Conservation (phyloP, 352 stramenopile genomes). For the Pythium chondricola region DNA sequence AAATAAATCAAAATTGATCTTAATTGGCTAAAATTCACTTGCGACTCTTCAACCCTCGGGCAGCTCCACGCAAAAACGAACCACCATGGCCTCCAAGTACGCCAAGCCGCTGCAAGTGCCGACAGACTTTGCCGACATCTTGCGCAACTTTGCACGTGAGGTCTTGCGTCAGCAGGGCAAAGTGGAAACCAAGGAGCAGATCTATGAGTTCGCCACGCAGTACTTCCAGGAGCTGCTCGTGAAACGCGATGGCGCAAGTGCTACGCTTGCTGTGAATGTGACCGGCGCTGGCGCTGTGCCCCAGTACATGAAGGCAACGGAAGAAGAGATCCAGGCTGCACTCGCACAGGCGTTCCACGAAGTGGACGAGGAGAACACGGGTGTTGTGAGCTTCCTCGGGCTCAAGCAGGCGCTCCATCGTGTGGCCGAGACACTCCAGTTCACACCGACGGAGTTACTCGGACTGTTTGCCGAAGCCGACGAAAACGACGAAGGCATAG, state of each 20-base stretch:
- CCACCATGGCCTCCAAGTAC: conserved; percentile 76
- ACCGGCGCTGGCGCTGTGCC: conserved; percentile 3
- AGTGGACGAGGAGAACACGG: conserved; percentile 28
- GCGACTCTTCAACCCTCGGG: too few species aligned
- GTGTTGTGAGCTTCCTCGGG: conserved; percentile 32
- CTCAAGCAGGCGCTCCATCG: conserved; percentile 40
- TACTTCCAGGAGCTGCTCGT: conserved; percentile 63
- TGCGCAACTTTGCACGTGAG: conserved; percentile 75
- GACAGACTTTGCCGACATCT: conserved; percentile 57
- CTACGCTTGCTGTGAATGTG: neutral
- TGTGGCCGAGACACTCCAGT: conserved; percentile 43
- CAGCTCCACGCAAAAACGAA: too few species aligned
- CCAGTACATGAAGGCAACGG: conserved; percentile 52
- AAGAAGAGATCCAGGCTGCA: conserved; percentile 51
- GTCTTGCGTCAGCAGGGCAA: conserved; percentile 80
- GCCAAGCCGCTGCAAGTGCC: conserved; percentile 76
- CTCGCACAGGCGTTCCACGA: conserved; percentile 41
- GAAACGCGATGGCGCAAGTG: conserved; percentile 26
- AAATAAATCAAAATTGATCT: too few species aligned
- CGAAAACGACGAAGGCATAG: conserved; percentile 47
- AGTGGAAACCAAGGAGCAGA: conserved; percentile 70
- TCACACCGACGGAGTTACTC: conserved; percentile 49
- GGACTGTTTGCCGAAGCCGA: conserved; percentile 58
- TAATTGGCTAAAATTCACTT: too few species aligned
- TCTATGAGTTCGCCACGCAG: conserved; percentile 66